Base-by-base conservation (phyloP, 106 monocot species). In the Amphibolis antarctica region DNA sequence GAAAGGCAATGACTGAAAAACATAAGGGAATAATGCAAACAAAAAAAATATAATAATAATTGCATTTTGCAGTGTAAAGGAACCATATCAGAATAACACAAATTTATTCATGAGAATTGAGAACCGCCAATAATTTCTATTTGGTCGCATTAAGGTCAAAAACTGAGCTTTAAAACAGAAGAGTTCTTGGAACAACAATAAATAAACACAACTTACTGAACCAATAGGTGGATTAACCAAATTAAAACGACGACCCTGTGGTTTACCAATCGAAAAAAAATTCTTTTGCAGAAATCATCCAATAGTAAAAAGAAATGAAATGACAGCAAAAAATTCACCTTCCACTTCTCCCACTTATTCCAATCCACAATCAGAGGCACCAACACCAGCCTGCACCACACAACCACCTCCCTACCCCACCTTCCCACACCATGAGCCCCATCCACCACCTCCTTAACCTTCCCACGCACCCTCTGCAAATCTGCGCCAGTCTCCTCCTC, bases 261-360 rank as follows among this genome's bases (percentile, higher is more conserved):
- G n/a, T n/a, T n/a, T n/a, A n/a, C n/a, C n/a, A n/a, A n/a, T n/a
- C n/a, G n/a, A n/a, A n/a, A n/a, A n/a, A n/a, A n/a, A n/a, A n/a
- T n/a, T n/a, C n/a, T n/a, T n/a, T n/a, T n/a, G n/a, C n/a, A n/a
- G n/a, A n/a, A n/a, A n/a, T n/a, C n/a, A n/a, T n/a, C n/a, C n/a
- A n/a, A n/a, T n/a, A n/a, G n/a, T 63, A 25, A n/a, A 10, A 50
- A 19, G 14, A n/a, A 27, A 47, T 7, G 1, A 45, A n/a, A 30
- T 31, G 25, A 17, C 44, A 26, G 26, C 13, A 12, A 46, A 44
- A 59, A 28, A 26, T 13, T 10, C 46, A 85, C 89, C 90, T 91
- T 86, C 90, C 90, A 91, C 26, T 71, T 71, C 23, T 86, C 83
- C 90, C 80, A 83, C 56, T 69, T 80, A 55, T 91, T 86, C 86